Percentiles rank a stretch among this genome's conserved stretches.
Evolutionary conservation across 345 rosid genomes (phyloP).

Genomic region (Bruguiera parviflora): DNA sequence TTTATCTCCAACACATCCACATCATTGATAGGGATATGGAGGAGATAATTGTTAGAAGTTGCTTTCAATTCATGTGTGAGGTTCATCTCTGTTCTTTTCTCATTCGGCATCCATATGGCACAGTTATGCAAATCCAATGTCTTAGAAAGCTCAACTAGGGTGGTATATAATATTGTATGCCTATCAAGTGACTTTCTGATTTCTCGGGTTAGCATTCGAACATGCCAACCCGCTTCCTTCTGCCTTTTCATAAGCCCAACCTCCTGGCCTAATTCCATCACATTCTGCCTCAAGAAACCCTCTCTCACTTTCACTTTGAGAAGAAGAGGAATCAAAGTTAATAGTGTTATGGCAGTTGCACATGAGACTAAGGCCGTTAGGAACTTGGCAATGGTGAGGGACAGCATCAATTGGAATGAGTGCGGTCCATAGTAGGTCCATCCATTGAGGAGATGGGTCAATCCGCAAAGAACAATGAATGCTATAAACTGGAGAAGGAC

Average conservation of each 20-base stretch:
- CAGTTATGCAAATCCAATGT: conserved; percentile 83
- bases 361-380: conserved; percentile 89
- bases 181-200: conserved; percentile 86
- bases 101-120: conserved; percentile 96
- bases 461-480: conserved; percentile 91
- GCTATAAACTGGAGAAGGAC: conserved; percentile 80
- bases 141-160: conserved; percentile 86
- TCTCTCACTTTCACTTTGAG: conserved; percentile 90
- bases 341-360: conserved; percentile 81
- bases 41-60: conserved; percentile 32
- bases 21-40: conserved; percentile 47
- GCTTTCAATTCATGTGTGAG: conserved; percentile 67
- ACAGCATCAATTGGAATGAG: conserved; percentile 72
- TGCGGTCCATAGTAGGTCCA: conserved; percentile 92
- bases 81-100: conserved; percentile 58
- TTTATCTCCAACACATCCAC: conserved; percentile 63
- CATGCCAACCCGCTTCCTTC: conserved; percentile 84
- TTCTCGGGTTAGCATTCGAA: conserved; percentile 78
- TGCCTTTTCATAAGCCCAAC: conserved; percentile 88
- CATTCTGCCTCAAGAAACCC: conserved; percentile 83
- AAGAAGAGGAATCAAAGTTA: conserved; percentile 81
- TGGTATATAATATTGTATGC: conserved; percentile 75
- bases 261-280: conserved; percentile 79
- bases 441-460: conserved; percentile 80
- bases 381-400: conserved; percentile 74